Evolutionary conservation across 768 basidiomycete genomes (phyloP), one percentile per base, ranked within the genome.

Genomic region (Cubamyces sp.): DNA sequence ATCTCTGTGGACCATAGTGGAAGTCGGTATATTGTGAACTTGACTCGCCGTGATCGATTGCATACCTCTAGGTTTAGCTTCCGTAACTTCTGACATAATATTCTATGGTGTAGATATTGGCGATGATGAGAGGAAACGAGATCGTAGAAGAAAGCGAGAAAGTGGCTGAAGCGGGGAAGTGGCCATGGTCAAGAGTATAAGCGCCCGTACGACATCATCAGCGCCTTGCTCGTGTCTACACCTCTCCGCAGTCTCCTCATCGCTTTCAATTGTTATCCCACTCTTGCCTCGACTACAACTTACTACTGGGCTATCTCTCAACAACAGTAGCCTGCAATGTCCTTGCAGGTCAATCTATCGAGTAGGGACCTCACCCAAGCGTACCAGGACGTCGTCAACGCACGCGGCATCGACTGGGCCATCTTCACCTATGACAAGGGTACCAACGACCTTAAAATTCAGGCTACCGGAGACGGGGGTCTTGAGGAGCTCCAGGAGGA

Each of bases 401-500:
- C 81, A 30, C 81, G 76, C 14, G 82, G 81, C 21, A 87, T 89
- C 67, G 86, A 93, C 68, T 93, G 91, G 91, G 85, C 80, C 3
- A 79, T 93, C 34, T 86, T 90, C 68, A 91, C 92, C 0, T 93
- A 92, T 68, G 90, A 91, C 69, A 87, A 84, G 64, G 88, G 87
- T 9, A 83, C 87, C 0, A 95, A 93, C 69, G 92, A 95, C 74
- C 81, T 96, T 57, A 94, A 92, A 69, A 88, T 96, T 3, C 94
- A 96, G 71, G 81, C 83, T 3, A 90, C 87, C 1, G 95, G 95
- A n/a, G 80, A 79, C 57, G 91, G 90, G n/a, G 93, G 94, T 1
- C 81, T 98, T 12, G 91, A 96, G 66, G 94, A 94, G 68, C 78
- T 98, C 2, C 86, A 92, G 70, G 96, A 98, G 68, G 95, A 96